Evolutionary conservation across 805 yeast genomes (phyloP).

Genomic region (Metschnikowia cerradonensis): DNA sequence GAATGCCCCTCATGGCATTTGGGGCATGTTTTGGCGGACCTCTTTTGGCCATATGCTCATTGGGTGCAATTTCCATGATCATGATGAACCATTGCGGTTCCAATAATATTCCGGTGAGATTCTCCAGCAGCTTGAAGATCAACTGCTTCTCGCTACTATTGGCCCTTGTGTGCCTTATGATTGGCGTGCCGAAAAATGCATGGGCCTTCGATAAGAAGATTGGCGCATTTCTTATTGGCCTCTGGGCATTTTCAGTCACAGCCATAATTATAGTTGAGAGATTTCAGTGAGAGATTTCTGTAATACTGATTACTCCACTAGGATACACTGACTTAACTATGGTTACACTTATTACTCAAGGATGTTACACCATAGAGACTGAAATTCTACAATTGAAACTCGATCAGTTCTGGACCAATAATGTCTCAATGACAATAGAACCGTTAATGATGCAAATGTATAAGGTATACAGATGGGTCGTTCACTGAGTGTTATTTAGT

Average conservation of each 20-base stretch:
- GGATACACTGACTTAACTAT: no score
- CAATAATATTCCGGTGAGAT: slow-evolving; percentile 8
- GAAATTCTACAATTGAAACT: no score
- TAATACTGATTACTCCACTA: background rate
- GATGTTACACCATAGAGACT: background rate
- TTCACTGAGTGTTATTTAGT: no score
- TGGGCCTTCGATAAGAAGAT: slow-evolving; percentile 35
- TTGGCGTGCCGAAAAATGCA: slow-evolving; percentile 11
- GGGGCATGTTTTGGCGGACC: slow-evolving; percentile 97
- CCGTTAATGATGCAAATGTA: no score
- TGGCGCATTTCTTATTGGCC: slow-evolving; percentile 28
- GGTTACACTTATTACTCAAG: background rate
- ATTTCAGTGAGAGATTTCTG: background rate
- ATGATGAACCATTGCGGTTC: slow-evolving; percentile 10
- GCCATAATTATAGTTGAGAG: background rate
- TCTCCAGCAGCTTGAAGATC: slow-evolving; percentile 13
- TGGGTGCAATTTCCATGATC: slow-evolving; percentile 55
- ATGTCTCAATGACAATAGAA: no score
- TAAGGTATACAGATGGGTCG: no score
- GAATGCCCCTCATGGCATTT: slow-evolving; percentile 85
- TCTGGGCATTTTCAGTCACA: slow-evolving; percentile 23
- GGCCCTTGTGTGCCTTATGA: slow-evolving; percentile 10
- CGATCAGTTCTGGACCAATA: no score
- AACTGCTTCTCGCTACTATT: slow-evolving; percentile 12
- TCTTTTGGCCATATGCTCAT: slow-evolving; percentile 70